These are phyloP conservation scores for Borovskyia barvae DNA, from an alignment of 208 protist genomes.

Conservation along the genomic window DNA sequence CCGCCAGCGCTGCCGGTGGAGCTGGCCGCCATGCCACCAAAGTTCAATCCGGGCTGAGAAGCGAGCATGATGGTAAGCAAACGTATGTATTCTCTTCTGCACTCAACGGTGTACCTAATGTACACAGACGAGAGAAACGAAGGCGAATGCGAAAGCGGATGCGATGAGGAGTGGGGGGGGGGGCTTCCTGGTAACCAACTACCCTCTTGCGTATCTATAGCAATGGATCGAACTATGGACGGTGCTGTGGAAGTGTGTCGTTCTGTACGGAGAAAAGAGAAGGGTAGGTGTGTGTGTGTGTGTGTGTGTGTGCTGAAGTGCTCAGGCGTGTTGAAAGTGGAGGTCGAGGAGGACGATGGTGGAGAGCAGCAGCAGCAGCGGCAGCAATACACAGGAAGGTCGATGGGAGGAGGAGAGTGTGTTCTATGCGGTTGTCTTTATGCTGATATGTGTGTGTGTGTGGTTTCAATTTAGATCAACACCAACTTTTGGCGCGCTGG, in stretches of 20 bases:
- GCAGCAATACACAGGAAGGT: no score
- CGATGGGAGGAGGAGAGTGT: background rate
- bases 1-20: slow-evolving; percentile 4
- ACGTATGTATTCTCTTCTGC: no score
- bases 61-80: background rate
- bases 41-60: slow-evolving; percentile 30
- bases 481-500: no score
- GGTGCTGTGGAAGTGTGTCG: no score
- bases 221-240: no score
- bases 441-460: slow-evolving; percentile 2
- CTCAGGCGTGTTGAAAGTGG: background rate
- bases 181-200: no score
- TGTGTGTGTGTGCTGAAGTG: no score
- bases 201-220: no score
- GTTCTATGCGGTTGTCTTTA: background rate
- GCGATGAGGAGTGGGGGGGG: no score
- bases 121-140: slow-evolving; percentile 1
- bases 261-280: background rate
- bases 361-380: background rate
- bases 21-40: slow-evolving; percentile 11
- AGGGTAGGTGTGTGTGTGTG: slow-evolving; percentile 1
- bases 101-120: no score
- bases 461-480: no score
- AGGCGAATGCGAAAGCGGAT: background rate
- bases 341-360: background rate